Percentiles rank a stretch among this genome's conserved stretches.
These are phyloP conservation scores for Gymnopus androsaceus DNA, from an alignment of 1,284 basidiomycete species.

Conservation along the genomic window DNA sequence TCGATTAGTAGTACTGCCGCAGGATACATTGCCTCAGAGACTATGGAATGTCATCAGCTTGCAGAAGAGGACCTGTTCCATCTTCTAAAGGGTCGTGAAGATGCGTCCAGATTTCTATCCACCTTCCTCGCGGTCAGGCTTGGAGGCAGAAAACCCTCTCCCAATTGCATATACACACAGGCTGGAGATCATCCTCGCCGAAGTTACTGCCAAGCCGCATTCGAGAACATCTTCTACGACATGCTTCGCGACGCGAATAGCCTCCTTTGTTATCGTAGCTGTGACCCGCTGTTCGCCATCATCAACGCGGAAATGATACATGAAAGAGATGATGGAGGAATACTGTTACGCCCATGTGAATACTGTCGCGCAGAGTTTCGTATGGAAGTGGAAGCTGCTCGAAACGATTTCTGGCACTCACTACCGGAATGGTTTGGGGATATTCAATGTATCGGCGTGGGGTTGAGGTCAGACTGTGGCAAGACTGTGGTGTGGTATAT, in stretches of 20 bases:
- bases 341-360: slow-evolving; percentile 62
- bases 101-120: slow-evolving; percentile 68
- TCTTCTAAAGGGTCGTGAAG: slow-evolving; percentile 67
- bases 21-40: slow-evolving; percentile 35
- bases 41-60: slow-evolving; percentile 43
- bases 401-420: slow-evolving; percentile 64
- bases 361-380: slow-evolving; percentile 62
- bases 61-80: slow-evolving; percentile 54
- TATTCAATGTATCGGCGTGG: slow-evolving; percentile 54
- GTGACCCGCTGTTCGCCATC: slow-evolving; percentile 70
- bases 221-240: slow-evolving; percentile 70
- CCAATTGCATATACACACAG: slow-evolving; percentile 49
- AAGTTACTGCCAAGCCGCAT: slow-evolving; percentile 65
- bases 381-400: slow-evolving; percentile 51
- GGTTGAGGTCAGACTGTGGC: slow-evolving; percentile 29
- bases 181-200: slow-evolving; percentile 44
- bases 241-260: slow-evolving; percentile 71
- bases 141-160: slow-evolving; percentile 57
- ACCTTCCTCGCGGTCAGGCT: slow-evolving; percentile 72
- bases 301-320: slow-evolving; percentile 66
- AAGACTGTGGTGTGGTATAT: background rate
- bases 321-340: slow-evolving; percentile 47
- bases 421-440: slow-evolving; percentile 65
- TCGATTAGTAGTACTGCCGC: slow-evolving; percentile 42
- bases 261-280: slow-evolving; percentile 61